phyloP scores from a whole-genome alignment of 2,329 filamentous ascomycete genomes.

The Rutstroemia sp. region DNA sequence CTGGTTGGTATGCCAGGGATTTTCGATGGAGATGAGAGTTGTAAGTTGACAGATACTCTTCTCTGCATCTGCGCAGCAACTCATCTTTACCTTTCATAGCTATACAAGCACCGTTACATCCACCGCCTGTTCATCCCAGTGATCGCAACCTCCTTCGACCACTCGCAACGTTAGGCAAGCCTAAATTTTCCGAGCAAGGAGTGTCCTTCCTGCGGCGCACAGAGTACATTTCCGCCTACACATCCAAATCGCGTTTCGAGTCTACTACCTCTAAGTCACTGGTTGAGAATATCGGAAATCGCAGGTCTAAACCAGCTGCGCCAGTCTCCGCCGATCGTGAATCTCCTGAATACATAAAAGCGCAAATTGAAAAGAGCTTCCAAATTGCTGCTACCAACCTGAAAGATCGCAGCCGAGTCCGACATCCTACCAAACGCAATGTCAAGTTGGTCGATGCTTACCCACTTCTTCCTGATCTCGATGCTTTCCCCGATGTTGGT shows the following conservation, averaged over 20 bases:
- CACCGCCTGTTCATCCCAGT: conserved; percentile 68
- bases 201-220: conserved; percentile 94
- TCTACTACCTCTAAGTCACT: conserved; percentile 46
- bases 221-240: conserved; percentile 71
- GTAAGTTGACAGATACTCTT: conserved; percentile 44
- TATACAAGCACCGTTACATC: conserved; percentile 69
- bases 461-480: conserved; percentile 57
- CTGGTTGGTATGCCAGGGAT: conserved; percentile 90
- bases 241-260: conserved; percentile 41
- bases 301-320: conserved; percentile 39
- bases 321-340: conserved; percentile 40
- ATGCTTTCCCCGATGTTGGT: conserved; percentile 62
- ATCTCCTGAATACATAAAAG: conserved; percentile 59
- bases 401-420: conserved; percentile 45
- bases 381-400: conserved; percentile 45
- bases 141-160: conserved; percentile 80
- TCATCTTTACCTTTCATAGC: conserved; percentile 41
- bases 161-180: conserved; percentile 77
- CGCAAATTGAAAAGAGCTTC: conserved; percentile 58
- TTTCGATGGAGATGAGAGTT: conserved; percentile 90
- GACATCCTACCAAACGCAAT: conserved; percentile 49
- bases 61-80: conserved; percentile 10
- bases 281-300: conserved; percentile 32
- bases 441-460: conserved; percentile 52
- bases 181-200: conserved; percentile 64